A percentile compares a stretch with the other conserved stretches of the same genome.
phyloP scores from a whole-genome alignment of 2,329 filamentous ascomycete species.

The Xylaria sp. region DNA sequence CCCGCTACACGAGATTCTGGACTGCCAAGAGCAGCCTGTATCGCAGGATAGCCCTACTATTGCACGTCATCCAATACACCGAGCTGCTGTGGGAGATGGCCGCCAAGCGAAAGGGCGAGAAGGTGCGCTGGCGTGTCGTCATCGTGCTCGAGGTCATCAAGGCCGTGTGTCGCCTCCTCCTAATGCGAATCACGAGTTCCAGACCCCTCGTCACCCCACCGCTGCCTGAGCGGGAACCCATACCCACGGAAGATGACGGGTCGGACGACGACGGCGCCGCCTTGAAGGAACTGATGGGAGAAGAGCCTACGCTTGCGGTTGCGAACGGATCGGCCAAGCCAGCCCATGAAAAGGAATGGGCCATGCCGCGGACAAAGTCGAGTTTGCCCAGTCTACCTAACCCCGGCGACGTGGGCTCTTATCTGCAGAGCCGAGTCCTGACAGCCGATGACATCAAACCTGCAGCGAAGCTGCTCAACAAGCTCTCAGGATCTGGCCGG shows the following conservation, averaged over 20 bases:
- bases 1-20: conserved; percentile 72
- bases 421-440: conserved; percentile 86
- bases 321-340: conserved; percentile 54
- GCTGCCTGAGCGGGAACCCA: conserved; percentile 82
- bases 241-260: conserved; percentile 62
- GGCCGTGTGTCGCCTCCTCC: conserved; percentile 78
- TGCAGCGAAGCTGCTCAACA: conserved; percentile 83
- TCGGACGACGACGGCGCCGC: conserved; percentile 56
- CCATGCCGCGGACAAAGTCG: conserved; percentile 92
- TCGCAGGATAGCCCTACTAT: conserved; percentile 75
- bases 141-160: conserved; percentile 86
- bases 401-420: conserved; percentile 80
- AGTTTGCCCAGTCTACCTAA: conserved; percentile 83
- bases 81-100: conserved; percentile 98
- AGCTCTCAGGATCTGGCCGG: conserved; percentile 73
- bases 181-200: conserved; percentile 82
- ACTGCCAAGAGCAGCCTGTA: conserved; percentile 71
- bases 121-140: conserved; percentile 85
- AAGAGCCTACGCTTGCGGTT: conserved; percentile 46
- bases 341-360: conserved; percentile 70
- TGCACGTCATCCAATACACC: conserved; percentile 93
- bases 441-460: conserved; percentile 97
- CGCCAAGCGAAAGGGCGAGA: conserved; percentile 81
- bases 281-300: conserved; percentile 42
- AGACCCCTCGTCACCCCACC: conserved; percentile 82